A percentile compares a stretch with the other conserved stretches of the same genome.
Conservation (phyloP, 2,329 filamentous ascomycete species). For the Penicillium sp. region DNA sequence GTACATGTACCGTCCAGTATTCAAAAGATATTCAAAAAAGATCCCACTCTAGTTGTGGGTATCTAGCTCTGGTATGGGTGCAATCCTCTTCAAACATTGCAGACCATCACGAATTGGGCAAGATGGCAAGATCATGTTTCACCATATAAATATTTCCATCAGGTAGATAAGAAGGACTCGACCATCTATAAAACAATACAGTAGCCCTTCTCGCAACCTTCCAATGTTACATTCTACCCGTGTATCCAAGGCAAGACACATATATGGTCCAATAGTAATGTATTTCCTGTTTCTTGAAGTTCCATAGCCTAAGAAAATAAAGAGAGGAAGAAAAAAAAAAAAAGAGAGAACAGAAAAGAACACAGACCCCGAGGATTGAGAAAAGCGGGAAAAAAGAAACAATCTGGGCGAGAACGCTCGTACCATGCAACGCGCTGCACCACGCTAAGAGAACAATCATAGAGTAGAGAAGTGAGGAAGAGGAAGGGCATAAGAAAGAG, state of each 20-base stretch:
- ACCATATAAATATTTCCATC: too few relatives aligned
- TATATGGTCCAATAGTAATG: background rate
- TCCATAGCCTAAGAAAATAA: background rate
- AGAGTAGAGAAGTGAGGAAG: background rate
- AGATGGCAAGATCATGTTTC: background rate
- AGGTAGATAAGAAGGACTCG: too few relatives aligned
- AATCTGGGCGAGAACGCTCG: constrained; percentile 16
- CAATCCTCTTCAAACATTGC: background rate
- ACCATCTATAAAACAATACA: too few relatives aligned
- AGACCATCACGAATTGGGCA: background rate
- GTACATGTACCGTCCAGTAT: too few relatives aligned
- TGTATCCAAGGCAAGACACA: background rate
- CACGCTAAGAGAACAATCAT: constrained; percentile 23
- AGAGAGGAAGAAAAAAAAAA: background rate
- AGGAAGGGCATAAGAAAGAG: background rate
- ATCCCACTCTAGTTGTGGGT: too few relatives aligned
- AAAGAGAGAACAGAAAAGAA: constrained; percentile 13
- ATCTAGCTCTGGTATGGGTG: too few relatives aligned
- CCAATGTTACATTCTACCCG: background rate
- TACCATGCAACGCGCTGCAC: constrained; percentile 22
- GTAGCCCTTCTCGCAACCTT: background rate
- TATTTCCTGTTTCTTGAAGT: constrained; percentile 2
- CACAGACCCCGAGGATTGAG: background rate
- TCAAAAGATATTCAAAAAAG: too few relatives aligned
- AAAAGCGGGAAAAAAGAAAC: constrained; percentile 7